phyloP scores from a whole-genome alignment of 768 basidiomycete genomes.

The Pleurotus tuoliensis region DNA sequence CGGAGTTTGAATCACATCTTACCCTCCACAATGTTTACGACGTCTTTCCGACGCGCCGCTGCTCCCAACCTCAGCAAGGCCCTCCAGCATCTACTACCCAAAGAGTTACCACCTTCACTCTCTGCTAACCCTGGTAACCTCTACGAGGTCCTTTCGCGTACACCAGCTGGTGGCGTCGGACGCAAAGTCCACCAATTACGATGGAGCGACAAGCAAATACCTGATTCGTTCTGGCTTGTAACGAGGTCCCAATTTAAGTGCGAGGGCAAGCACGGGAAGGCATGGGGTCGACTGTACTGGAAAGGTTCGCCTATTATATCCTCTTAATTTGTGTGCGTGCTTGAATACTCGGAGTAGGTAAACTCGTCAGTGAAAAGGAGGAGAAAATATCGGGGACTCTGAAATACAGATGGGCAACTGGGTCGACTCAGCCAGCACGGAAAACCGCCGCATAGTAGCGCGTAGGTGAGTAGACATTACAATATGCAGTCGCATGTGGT shows the following conservation, averaged over 20 bases:
- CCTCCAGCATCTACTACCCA: conserved; percentile 57
- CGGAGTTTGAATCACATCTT: conserved; percentile 17
- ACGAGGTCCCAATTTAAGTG: conserved; percentile 69
- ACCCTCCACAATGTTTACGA: conserved; percentile 30
- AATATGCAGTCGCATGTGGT: too few relatives aligned
- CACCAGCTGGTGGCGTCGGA: conserved; percentile 66
- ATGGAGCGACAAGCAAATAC: conserved; percentile 68
- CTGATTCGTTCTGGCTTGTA: conserved; percentile 69
- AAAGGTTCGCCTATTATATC: conserved; percentile 47
- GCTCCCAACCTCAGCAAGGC: conserved; percentile 19
- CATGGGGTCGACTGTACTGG: conserved; percentile 80
- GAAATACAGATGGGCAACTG: conserved; percentile 72
- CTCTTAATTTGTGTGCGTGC: not conserved
- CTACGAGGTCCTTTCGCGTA: conserved; percentile 68
- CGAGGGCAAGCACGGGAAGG: conserved; percentile 75
- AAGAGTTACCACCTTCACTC: conserved; percentile 56
- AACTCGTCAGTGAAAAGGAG: conserved; percentile 53
- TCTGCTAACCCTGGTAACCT: conserved; percentile 56
- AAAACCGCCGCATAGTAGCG: not conserved
- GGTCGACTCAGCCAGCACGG: conserved; percentile 36
- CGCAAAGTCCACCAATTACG: conserved; percentile 66
- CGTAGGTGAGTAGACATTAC: conserved; percentile 3
- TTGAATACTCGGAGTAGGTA: conserved; percentile 36
- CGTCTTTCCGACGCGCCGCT: conserved; percentile 22
- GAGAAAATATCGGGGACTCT: conserved; percentile 66